phyloP scores from a whole-genome alignment of 169 alveolate species.

The Cryptosporidium sp. region DNA sequence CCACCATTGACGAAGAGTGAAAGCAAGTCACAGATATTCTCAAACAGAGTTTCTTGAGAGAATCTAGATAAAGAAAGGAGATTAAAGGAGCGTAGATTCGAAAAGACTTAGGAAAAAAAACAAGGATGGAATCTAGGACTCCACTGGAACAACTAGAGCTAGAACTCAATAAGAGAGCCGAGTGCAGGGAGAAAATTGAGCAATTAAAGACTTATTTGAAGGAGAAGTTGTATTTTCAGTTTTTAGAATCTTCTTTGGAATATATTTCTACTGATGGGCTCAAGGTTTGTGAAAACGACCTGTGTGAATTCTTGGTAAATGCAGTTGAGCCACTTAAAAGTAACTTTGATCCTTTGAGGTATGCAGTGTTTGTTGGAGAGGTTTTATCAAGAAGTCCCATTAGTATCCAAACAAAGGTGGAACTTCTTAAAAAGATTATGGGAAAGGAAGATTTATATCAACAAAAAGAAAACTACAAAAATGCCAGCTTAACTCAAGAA shows the following conservation, averaged over 20 bases:
- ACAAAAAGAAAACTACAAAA: slow-evolving; percentile 11
- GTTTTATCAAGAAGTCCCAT: slow-evolving; percentile 1
- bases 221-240: slow-evolving; percentile 57
- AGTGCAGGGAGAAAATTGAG: slow-evolving; percentile 16
- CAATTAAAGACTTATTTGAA: slow-evolving; percentile 22
- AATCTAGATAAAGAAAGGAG: neutral
- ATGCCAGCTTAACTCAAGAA: slow-evolving; percentile 49
- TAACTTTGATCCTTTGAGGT: slow-evolving; percentile 56
- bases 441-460: slow-evolving; percentile 7
- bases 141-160: slow-evolving; percentile 51
- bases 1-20: neutral
- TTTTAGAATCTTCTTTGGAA: slow-evolving; percentile 12
- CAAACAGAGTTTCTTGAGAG: neutral
- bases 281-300: neutral
- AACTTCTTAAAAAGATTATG: slow-evolving; percentile 2
- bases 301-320: slow-evolving; percentile 15
- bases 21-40: neutral
- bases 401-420: neutral
- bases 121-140: slow-evolving; percentile 35
- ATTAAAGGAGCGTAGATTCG: neutral
- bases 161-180: slow-evolving; percentile 25
- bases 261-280: slow-evolving; percentile 18
- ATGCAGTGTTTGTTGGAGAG: slow-evolving; percentile 55
- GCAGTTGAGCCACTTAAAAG: slow-evolving; percentile 48
- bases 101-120: neutral